phyloP scores from a whole-genome alignment of 139 green algal species.

The Picochlorum sp. region DNA sequence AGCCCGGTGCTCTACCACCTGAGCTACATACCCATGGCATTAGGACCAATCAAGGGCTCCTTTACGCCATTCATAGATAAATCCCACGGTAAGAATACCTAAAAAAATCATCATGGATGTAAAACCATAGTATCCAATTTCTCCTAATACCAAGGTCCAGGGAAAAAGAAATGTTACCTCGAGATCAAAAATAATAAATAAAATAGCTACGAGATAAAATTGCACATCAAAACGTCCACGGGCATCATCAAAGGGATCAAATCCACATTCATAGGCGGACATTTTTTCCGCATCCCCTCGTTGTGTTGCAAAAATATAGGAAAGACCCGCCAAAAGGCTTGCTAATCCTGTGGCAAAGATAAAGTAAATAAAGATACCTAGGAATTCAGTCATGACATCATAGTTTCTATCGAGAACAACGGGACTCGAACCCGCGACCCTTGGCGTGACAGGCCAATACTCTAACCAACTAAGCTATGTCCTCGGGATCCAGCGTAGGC shows the following conservation, averaged over 20 bases:
- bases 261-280: constrained; percentile 44
- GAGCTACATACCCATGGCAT: constrained; percentile 3
- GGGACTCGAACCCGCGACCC: constrained; percentile 35
- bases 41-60: constrained; percentile 40
- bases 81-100: constrained; percentile 38
- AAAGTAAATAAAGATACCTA: constrained; percentile 45
- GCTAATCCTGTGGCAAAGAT: constrained; percentile 33
- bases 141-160: constrained; percentile 29
- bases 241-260: constrained; percentile 48
- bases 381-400: constrained; percentile 35
- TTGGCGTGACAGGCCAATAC: constrained; percentile 38
- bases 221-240: constrained; percentile 47
- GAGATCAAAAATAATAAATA: constrained; percentile 53
- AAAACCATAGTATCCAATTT: constrained; percentile 35
- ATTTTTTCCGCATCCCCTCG: constrained; percentile 48
- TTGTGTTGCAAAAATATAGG: constrained; percentile 43
- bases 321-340: constrained; percentile 32
- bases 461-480: constrained; percentile 35
- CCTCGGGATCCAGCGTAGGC: background rate
- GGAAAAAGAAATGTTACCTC: constrained; percentile 38
- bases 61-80: constrained; percentile 48
- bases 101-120: constrained; percentile 41
- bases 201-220: constrained; percentile 49
- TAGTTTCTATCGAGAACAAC: constrained; percentile 10
- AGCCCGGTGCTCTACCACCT: constrained; percentile 18